Base-by-base conservation (phyloP, 495 filamentous ascomycete species). In the Mytilinidion resinicola region DNA sequence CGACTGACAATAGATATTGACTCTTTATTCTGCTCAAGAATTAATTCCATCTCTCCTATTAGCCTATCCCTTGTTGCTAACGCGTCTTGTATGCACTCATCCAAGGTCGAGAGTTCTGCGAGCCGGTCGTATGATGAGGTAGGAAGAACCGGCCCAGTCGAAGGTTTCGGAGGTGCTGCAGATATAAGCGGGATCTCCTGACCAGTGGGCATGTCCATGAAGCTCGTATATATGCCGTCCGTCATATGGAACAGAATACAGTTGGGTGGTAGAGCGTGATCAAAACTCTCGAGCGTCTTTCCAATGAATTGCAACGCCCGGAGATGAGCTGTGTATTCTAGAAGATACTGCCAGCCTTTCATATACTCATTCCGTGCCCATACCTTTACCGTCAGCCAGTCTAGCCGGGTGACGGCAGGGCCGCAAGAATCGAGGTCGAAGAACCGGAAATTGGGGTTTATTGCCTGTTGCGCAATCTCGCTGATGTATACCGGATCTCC, bases 61-160 rank as follows among this genome's bases (percentile, higher is more conserved):
- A 98, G 72, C 51, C 79, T 80, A 57, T 88, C 84, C 4, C 88
- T 80, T 0, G 90, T 96, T 0, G 81, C 79, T 0, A 96, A 70
- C 5, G 91, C 91, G 66, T 98, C 93, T 70, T 96, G 88, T 36
- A 97, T 87, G 57, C 91, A 96, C 65, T 90, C 87, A 58, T 96
- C 91, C 38, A 98, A 75, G 53, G 89, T 96, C 12, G 88, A 85
- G 33, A 98, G 77, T 34, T 85, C 83, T 87, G 96, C 95, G 44
- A 98, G 74, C 1, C 88, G 83, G 66, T 95, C 93, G 72, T 96
- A 98, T 1, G 90, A 91, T 5, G 90, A 89, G 1, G 89, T 93
- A 0, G 76, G 66, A 53, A 83, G 62, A 1, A 62, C 73, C 30
- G 61, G 41, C 12, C 74, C 48, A 19, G 72, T 62, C 9, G 72